Base-by-base conservation (phyloP, 352 stramenopile genomes). In the Phytopythium mirpurense region DNA sequence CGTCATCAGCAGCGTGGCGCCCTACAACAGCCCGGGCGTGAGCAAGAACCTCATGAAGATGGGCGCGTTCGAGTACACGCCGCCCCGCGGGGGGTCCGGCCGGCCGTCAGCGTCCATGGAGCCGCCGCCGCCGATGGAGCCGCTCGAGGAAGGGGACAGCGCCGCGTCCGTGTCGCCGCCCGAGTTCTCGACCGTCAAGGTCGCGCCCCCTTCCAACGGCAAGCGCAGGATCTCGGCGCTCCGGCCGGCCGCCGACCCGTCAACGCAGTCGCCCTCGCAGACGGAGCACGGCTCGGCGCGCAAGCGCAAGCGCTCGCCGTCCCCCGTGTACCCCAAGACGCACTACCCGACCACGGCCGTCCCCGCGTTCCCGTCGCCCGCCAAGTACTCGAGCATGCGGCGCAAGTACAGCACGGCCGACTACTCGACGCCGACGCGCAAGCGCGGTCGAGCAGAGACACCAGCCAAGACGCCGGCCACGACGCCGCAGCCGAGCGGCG, bases 41-140 rank as follows among this genome's bases (percentile, higher is more conserved):
- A 92, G 68, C 62, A 85, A 78, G 29, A 88, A 92, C 58, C 56
- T 92, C 27, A 88, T 90, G 78, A 87, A 91, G 48, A 74, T 88
- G 55, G 81, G 81, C 37, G 81, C 74, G 5, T 92, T 92, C 26
- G 82, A 90, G 57, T 84, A 77, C 54, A 87, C 82, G 11, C 82
- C 82, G 36, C 74, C 73, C 19, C 77, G 56, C 24, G 56, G 42
- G 3, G 65, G 67, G n/a, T n/a, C n/a, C 21, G 29, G 40, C 21
- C 78, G 63, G 32, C 53, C 64, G 6, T 19, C 27, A 9, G n/a
- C n/a, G n/a, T n/a, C n/a, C n/a, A n/a, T n/a, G n/a, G n/a, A n/a
- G n/a, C n/a, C n/a, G n/a, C n/a, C n/a, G n/a, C n/a, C n/a, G n/a
- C n/a, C n/a, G n/a, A n/a, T n/a, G n/a, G n/a, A n/a, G n/a, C n/a